Evolutionary conservation across 2,329 filamentous ascomycete species (phyloP), one percentile per base, ranked within the genome.

Genomic region (Aspergillus sp.): DNA sequence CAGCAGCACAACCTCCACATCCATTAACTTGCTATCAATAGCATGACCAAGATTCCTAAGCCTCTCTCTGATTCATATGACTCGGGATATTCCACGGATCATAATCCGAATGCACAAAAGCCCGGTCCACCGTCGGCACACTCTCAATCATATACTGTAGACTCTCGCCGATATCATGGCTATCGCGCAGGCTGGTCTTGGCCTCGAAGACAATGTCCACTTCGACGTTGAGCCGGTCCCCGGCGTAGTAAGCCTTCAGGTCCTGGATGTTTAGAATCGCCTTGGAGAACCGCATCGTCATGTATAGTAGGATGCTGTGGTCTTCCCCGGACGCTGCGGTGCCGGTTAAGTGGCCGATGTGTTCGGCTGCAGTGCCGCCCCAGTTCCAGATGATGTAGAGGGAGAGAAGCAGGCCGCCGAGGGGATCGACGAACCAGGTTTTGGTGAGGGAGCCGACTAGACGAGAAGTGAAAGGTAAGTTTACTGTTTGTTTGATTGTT

Each of bases 261-360:
- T 87, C 85, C 56, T 79, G 74, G 52, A 87, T 85, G 65, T 75
- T 88, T 70, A 86, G 87, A 71, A 97, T 96, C 12, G 90, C 90
- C 66, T 90, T 91, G 50, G 92, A 92, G 72, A 96, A 96, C 20
- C 93, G 89, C 90, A 96, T 96, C 1, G 92, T 95, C 66, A 96
- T 84, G 77, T 97, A 97, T 1, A 96, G 82, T 22, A 96, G 77
- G 51, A 96, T 85, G 71, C 95, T 96, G 31, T 92, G 85, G n/a
- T 81, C 57, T 65, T 83, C 82, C 20, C 79, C 79, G 2, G 84
- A 84, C n/a, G 85, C 85, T 2, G 83, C 80, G 63, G 86, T 86
- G 56, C 85, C 85, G 1, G 87, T 85, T 5, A 87, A 78, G 24
- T 87, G 78, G 78, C 83, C 85, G 14, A 87, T 83, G 62, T 88